A percentile compares a stretch with the other conserved stretches of the same genome.
Conservation (phyloP, 2,329 filamentous ascomycete species). For the Camptophora hylomeconis region DNA sequence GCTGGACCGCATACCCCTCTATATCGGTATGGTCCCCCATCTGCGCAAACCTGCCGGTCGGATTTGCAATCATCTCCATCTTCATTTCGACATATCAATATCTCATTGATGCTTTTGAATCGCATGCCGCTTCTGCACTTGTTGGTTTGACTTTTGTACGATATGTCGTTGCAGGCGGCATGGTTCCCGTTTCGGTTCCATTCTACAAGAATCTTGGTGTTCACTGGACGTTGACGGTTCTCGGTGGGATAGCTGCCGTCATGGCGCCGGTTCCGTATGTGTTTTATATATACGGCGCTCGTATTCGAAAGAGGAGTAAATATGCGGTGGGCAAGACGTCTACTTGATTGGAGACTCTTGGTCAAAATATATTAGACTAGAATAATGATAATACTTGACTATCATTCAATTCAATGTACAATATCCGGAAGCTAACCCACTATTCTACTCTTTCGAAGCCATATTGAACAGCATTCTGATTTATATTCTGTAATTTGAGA, state of each 20-base stretch:
- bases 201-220: slow-evolving; percentile 28
- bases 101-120: slow-evolving; percentile 44
- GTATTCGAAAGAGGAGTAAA: slow-evolving; percentile 21
- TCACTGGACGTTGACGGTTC: slow-evolving; percentile 28
- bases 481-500: too few species aligned
- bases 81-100: slow-evolving; percentile 44
- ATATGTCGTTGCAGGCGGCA: slow-evolving; percentile 26
- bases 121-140: slow-evolving; percentile 38
- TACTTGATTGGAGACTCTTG: too few species aligned
- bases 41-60: slow-evolving; percentile 38
- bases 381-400: too few species aligned
- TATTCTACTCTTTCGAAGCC: too few species aligned
- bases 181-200: slow-evolving; percentile 22
- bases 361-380: too few species aligned
- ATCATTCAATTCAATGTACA: too few species aligned
- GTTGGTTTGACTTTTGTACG: slow-evolving; percentile 31
- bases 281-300: slow-evolving; percentile 27
- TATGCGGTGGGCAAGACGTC: slow-evolving; percentile 16
- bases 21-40: slow-evolving; percentile 39
- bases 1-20: slow-evolving; percentile 34
- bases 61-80: slow-evolving; percentile 36
- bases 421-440: too few species aligned
- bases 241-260: slow-evolving; percentile 25
- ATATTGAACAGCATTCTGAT: too few species aligned
- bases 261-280: slow-evolving; percentile 34